Evolutionary conservation across 352 stramenopile genomes (phyloP).

Genomic region (Peronosclerospora sorghi): DNA sequence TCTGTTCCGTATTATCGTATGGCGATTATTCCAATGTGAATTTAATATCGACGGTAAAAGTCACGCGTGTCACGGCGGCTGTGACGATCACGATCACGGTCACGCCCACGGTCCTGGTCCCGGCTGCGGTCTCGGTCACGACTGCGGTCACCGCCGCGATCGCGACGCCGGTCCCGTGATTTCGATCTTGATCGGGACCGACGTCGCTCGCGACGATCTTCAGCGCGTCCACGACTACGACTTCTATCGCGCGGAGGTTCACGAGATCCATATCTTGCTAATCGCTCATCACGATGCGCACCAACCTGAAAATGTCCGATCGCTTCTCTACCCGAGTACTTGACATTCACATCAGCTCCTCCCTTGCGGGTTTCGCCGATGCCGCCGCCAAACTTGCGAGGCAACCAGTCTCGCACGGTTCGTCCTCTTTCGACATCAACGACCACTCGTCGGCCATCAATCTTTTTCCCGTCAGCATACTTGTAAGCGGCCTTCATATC

Average conservation of each 20-base stretch:
- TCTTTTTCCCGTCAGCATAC: conserved; percentile 90
- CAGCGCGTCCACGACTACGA: conserved; percentile 36
- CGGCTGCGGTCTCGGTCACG: conserved; percentile 30
- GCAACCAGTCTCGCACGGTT: conserved; percentile 95
- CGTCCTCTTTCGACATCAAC: conserved; percentile 97
- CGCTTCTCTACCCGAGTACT: conserved; percentile 68
- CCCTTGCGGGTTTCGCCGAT: conserved; percentile 85
- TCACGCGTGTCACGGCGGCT: conserved; percentile 42
- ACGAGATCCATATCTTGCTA: conserved; percentile 23
- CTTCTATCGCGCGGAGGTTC: conserved; percentile 20
- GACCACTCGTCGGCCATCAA: conserved; percentile 93
- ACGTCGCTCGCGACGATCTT: conserved; percentile 22
- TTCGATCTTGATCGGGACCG: conserved; percentile 17
- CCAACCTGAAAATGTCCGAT: conserved; percentile 25
- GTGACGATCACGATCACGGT: conserved; percentile 36
- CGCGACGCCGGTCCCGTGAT: conserved; percentile 29
- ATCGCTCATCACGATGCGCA: conserved; percentile 21
- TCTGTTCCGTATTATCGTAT: neutral
- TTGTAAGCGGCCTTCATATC: conserved; percentile 95
- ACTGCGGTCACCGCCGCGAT: conserved; percentile 28
- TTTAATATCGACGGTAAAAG: conserved; percentile 28
- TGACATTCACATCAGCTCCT: conserved; percentile 70
- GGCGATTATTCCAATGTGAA: neutral
- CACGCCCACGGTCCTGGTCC: too few species aligned
- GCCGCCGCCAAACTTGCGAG: conserved; percentile 89